Percentiles rank a stretch among this genome's conserved stretches.
Conservation (phyloP, 1,284 basidiomycete species). For the Ustilago vetiveriae region DNA sequence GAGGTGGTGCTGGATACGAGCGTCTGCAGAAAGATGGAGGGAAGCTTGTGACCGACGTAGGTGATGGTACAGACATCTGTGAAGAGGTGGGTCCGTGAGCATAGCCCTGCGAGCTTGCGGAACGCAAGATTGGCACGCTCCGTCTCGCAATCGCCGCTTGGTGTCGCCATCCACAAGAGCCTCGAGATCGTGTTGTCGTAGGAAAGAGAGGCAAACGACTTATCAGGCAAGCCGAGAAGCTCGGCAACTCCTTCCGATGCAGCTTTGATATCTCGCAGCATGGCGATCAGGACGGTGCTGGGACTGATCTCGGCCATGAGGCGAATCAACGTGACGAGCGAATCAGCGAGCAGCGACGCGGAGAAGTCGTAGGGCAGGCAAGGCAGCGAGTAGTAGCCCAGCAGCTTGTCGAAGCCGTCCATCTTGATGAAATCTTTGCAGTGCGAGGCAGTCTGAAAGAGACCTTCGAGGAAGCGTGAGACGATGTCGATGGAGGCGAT, state of each 20-base stretch:
- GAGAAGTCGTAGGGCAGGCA: slow-evolving; percentile 91
- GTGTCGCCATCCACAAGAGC: slow-evolving; percentile 40
- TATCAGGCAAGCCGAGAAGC: slow-evolving; percentile 73
- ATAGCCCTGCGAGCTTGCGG: slow-evolving; percentile 79
- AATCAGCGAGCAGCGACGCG: slow-evolving; percentile 80
- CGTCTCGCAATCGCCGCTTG: slow-evolving; percentile 65
- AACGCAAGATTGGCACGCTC: slow-evolving; percentile 76
- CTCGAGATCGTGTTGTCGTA: slow-evolving; percentile 36
- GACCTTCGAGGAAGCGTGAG: slow-evolving; percentile 76
- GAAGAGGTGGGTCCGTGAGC: slow-evolving; percentile 82
- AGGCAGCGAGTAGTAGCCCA: slow-evolving; percentile 81
- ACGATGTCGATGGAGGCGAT: slow-evolving; percentile 60
- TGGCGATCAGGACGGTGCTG: slow-evolving; percentile 77
- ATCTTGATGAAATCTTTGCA: slow-evolving; percentile 88
- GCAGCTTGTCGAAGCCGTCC: slow-evolving; percentile 80
- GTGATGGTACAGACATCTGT: slow-evolving; percentile 90
- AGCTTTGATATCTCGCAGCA: slow-evolving; percentile 77
- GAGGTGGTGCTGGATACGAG: slow-evolving; percentile 64
- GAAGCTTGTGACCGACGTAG: slow-evolving; percentile 78
- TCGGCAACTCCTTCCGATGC: slow-evolving; percentile 77
- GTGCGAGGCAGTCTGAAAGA: slow-evolving; percentile 87
- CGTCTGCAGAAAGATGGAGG: slow-evolving; percentile 77
- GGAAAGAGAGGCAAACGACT: slow-evolving; percentile 31
- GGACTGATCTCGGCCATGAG: slow-evolving; percentile 87
- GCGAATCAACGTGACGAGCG: slow-evolving; percentile 85